phyloP scores from a whole-genome alignment of 2,329 filamentous ascomycete species.

The Penicillium sp. region DNA sequence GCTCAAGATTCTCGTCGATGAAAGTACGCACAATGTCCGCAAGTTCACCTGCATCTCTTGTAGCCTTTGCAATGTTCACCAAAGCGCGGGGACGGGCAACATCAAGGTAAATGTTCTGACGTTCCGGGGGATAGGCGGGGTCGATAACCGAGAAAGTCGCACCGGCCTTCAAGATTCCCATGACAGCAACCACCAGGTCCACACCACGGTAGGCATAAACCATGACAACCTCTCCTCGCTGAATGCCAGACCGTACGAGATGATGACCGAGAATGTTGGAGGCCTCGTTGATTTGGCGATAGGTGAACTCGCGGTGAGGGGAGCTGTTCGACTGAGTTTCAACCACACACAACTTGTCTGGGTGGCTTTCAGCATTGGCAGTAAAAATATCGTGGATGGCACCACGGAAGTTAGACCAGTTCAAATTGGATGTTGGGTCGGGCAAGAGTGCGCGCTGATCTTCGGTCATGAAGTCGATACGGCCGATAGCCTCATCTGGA shows the following conservation, averaged over 20 bases:
- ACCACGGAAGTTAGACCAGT: constrained; percentile 49
- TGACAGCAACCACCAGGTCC: constrained; percentile 72
- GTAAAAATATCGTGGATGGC: constrained; percentile 48
- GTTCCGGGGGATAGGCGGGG: constrained; percentile 75
- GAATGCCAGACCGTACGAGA: constrained; percentile 69
- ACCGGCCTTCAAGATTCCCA: constrained; percentile 68
- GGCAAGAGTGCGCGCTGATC: constrained; percentile 39
- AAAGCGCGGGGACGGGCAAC: constrained; percentile 72
- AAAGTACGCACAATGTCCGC: constrained; percentile 63
- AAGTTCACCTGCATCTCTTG: constrained; percentile 64
- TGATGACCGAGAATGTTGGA: constrained; percentile 80
- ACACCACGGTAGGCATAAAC: constrained; percentile 83
- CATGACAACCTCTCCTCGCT: constrained; percentile 87
- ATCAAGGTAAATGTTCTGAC: constrained; percentile 81
- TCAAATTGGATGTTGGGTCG: constrained; percentile 45
- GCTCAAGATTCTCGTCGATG: constrained; percentile 68
- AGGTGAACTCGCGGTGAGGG: constrained; percentile 71
- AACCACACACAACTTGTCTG: constrained; percentile 67
- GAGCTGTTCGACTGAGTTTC: constrained; percentile 58
- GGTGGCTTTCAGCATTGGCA: constrained; percentile 61
- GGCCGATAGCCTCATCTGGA: constrained; percentile 43
- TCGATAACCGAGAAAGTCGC: constrained; percentile 67
- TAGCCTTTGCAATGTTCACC: constrained; percentile 71
- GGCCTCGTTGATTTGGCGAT: constrained; percentile 81
- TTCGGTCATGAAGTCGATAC: constrained; percentile 45